Conservation (phyloP, 768 basidiomycete species). For the Leucosporidium scottii region DNA sequence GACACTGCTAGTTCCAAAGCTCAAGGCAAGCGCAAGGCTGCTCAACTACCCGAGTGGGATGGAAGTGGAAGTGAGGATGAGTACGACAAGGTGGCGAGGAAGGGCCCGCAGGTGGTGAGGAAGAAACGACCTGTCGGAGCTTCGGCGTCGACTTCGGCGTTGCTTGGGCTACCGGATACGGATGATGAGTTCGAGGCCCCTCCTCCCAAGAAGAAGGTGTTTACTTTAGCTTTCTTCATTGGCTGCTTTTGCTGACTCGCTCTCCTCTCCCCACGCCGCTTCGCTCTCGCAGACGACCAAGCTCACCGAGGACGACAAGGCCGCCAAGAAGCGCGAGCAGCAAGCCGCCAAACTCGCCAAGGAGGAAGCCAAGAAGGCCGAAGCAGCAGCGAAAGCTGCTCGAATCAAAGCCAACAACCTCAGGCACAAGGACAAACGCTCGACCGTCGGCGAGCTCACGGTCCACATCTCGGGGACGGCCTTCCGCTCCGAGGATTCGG, state of each 20-base stretch:
- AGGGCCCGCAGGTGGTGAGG: not conserved
- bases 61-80: not conserved
- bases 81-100: not conserved
- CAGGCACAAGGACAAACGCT: constrained; percentile 12
- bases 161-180: not conserved
- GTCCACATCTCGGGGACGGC: constrained; percentile 24
- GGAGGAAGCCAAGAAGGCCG: constrained; percentile 1
- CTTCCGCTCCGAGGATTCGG: constrained; percentile 1
- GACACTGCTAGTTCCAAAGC: too few relatives aligned
- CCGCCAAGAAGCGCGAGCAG: constrained; percentile 11
- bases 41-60: too few relatives aligned
- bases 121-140: not conserved
- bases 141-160: not conserved
- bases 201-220: constrained; percentile 5
- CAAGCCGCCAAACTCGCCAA: constrained; percentile 8
- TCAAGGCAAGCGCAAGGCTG: too few relatives aligned
- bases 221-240: too few relatives aligned
- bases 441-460: constrained; percentile 22
- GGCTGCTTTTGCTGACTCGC: too few relatives aligned
- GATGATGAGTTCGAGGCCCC: not conserved
- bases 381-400: not conserved
- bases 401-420: constrained; percentile 22
- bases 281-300: not conserved
- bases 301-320: not conserved
- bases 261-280: too few relatives aligned